These are phyloP conservation scores for Russula griseocarnosa DNA, from an alignment of 768 basidiomycete species.

Conservation along the genomic window DNA sequence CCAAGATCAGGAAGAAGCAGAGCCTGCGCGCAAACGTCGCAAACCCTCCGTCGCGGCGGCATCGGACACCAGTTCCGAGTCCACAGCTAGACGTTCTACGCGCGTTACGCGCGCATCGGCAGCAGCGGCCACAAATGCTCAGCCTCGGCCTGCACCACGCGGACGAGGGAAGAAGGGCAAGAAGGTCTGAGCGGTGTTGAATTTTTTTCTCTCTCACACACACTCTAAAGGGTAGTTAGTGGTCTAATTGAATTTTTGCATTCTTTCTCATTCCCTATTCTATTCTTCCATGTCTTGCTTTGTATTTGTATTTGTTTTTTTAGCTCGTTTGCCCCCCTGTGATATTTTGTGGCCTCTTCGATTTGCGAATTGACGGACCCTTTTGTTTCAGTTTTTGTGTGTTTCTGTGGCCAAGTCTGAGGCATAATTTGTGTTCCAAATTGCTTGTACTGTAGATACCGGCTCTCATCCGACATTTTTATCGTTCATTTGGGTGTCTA, in stretches of 20 bases:
- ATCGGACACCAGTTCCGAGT: background rate
- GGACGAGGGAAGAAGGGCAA: background rate
- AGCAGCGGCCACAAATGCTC: background rate
- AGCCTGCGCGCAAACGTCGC: slow-evolving; percentile 12
- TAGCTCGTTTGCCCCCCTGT: background rate
- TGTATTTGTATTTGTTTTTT: background rate
- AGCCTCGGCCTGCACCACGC: background rate
- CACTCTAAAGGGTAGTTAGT: background rate
- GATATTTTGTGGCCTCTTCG: background rate
- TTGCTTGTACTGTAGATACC: background rate
- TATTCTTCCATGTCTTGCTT: too few relatives aligned
- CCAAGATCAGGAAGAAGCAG: background rate
- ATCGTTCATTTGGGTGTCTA: background rate
- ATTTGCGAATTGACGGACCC: slow-evolving; percentile 7
- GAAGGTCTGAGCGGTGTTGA: slow-evolving; percentile 9
- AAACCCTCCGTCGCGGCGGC: background rate
- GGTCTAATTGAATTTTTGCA: background rate
- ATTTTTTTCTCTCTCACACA: background rate
- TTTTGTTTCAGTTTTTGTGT: background rate
- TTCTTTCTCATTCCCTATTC: background rate
- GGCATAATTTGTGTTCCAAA: background rate
- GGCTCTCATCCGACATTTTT: background rate
- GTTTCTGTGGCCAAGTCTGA: background rate
- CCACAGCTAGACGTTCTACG: slow-evolving; percentile 9
- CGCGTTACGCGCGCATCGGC: slow-evolving; percentile 5